A percentile compares a stretch with the other conserved stretches of the same genome.
These are phyloP conservation scores for Dactylonectria macrodidyma DNA, from an alignment of 2,329 filamentous ascomycete genomes.

Conservation along the genomic window DNA sequence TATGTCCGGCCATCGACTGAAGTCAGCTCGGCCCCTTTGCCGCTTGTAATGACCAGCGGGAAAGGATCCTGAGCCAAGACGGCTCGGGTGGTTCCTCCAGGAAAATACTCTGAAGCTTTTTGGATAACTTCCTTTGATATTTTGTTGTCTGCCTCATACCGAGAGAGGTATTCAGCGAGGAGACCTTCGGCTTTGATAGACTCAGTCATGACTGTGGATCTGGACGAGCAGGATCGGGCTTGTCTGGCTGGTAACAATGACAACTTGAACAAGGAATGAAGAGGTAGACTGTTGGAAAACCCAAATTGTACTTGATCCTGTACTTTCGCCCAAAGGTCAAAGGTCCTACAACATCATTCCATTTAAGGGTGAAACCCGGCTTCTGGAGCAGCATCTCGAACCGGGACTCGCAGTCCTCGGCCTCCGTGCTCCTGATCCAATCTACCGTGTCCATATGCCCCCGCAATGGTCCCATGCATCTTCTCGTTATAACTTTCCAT, in stretches of 20 bases:
- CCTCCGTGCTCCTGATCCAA: background rate
- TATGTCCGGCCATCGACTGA: constrained; percentile 56
- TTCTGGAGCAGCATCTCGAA: background rate
- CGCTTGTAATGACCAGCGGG: constrained; percentile 44
- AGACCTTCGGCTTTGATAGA: constrained; percentile 5
- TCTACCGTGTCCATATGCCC: background rate
- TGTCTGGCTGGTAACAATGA: background rate
- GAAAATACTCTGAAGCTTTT: constrained; percentile 28
- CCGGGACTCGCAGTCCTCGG: background rate
- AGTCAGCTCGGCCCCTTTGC: constrained; percentile 35
- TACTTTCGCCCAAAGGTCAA: background rate
- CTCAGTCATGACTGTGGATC: background rate
- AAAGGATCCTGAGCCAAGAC: constrained; percentile 54
- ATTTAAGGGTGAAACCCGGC: background rate
- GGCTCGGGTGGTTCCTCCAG: constrained; percentile 57
- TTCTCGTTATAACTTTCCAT: background rate
- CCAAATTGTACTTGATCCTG: background rate
- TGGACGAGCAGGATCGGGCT: background rate
- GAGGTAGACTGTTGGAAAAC: background rate
- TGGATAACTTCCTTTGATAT: background rate
- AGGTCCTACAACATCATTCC: background rate
- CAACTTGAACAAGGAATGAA: background rate
- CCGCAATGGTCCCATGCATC: background rate
- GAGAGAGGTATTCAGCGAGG: constrained; percentile 6
- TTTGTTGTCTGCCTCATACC: constrained; percentile 4